phyloP scores from a whole-genome alignment of 2,329 filamentous ascomycete genomes.

The Aspergillus sp. region DNA sequence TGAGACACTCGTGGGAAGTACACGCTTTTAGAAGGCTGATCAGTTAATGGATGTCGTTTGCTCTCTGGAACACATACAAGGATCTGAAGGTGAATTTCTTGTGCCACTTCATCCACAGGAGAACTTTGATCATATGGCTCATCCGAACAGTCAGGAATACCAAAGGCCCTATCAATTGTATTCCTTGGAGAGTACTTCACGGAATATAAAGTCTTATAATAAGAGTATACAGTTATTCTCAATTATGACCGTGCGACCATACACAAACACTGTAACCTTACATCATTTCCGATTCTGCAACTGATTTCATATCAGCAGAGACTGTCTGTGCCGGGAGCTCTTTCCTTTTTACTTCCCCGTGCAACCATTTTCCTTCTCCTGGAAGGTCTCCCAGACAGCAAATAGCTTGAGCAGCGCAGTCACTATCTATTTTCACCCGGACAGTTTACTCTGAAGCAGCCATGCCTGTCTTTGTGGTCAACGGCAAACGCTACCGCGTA shows the following conservation, averaged over 20 bases:
- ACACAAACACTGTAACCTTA: neutral
- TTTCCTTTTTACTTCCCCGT: neutral
- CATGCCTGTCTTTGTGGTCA: constrained; percentile 17
- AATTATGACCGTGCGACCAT: too few species aligned
- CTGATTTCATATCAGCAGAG: neutral
- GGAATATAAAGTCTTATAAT: too few species aligned
- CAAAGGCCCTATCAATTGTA: too few species aligned
- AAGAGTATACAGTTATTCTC: too few species aligned
- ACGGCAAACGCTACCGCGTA: constrained; percentile 12
- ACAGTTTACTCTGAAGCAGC: neutral
- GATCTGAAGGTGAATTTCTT: neutral
- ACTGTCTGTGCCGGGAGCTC: neutral
- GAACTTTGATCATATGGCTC: neutral
- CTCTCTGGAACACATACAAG: neutral
- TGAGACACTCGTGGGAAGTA: neutral
- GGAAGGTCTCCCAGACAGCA: neutral
- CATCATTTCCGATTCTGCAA: neutral
- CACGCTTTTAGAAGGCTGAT: neutral
- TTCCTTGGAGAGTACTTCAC: too few species aligned
- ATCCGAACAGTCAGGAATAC: too few species aligned
- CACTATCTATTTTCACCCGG: neutral
- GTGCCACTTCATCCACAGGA: neutral
- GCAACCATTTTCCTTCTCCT: neutral
- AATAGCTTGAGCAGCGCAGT: neutral
- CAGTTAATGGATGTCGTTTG: neutral